phyloP scores from a whole-genome alignment of 805 yeast species.

The Wickerhamiella musiphila region DNA sequence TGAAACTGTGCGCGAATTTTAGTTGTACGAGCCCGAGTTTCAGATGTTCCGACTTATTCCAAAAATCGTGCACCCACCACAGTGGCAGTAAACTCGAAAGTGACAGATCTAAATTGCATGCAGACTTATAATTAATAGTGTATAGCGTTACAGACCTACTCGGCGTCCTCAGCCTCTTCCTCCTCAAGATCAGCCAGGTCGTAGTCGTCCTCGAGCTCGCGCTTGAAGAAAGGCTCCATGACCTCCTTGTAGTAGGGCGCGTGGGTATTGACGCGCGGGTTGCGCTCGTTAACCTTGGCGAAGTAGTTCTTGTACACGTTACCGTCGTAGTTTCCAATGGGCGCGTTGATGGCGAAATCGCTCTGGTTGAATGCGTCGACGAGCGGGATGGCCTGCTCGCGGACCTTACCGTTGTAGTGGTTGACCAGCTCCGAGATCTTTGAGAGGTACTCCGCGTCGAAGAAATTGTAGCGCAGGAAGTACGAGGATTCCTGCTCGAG shows the following conservation, averaged over 20 bases:
- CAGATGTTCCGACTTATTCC: too few species aligned
- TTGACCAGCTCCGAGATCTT: conserved; percentile 28
- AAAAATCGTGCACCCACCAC: too few species aligned
- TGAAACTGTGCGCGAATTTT: too few species aligned
- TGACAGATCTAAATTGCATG: too few species aligned
- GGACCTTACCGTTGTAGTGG: conserved; percentile 30
- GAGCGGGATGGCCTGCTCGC: conserved; percentile 57
- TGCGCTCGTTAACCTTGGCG: conserved; percentile 37
- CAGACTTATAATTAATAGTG: too few species aligned
- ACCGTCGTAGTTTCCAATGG: conserved; percentile 68
- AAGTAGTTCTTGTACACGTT: conserved; percentile 70
- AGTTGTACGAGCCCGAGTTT: too few species aligned
- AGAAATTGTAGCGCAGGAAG: conserved; percentile 47
- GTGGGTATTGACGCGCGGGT: conserved; percentile 26
- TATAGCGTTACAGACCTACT: too few species aligned
- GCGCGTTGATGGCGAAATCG: conserved; percentile 66
- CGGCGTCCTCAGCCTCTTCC: conserved; percentile 7
- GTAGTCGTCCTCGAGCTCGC: conserved; percentile 15
- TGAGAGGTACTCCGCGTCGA: conserved; percentile 33
- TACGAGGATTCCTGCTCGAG: conserved; percentile 56
- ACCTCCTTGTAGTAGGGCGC: conserved; percentile 37
- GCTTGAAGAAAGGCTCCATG: conserved; percentile 22
- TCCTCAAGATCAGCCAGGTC: conserved; percentile 8
- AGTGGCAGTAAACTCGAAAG: too few species aligned
- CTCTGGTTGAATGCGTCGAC: conserved; percentile 74